Base-by-base conservation (phyloP, 805 yeast genomes). In the Lachancea thermotolerans region DNA sequence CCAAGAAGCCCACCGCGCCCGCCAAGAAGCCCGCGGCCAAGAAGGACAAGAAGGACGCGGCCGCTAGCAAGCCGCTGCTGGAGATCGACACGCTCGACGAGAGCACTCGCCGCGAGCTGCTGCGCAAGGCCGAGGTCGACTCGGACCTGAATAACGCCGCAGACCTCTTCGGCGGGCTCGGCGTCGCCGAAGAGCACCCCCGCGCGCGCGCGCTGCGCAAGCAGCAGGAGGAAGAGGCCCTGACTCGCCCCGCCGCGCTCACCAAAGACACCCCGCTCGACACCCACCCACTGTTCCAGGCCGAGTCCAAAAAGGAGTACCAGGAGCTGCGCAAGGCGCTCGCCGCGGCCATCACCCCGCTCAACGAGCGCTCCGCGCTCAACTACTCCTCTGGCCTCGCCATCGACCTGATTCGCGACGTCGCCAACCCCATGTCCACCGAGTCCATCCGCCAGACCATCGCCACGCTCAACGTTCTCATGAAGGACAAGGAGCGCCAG, bases 121-220 rank as follows among this genome's bases (percentile, higher is more conserved):
- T 85, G 66, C 82, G 74, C 59, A 73, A 83, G 63, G 95, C 93
- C 16, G 95, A 91, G 67, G 58, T 87, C 48, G 82, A 79, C 39
- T 77, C 95, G 25, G 99, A 91, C 69, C 72, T 91, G 65, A 87
- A 86, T 66, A 87, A 86, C 62, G 98, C 99, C 28, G 91, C 95
- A 8, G 95, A 86, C 56, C 72, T 91, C 56, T 88, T 91, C 62
- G 95, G 89, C 29, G 88, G 87, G 12, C 64, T 75, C 45, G 73
- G 73, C 49, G 78, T 77, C 30, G 74, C 73, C 45, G 75, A 74
- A 18, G 73, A 71, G 47, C 77, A 66, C 50, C 77, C 72, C 57
- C 64, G 71, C 48, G 70, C 69, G 25, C 57, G 58, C 27, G 71
- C 72, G 14, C 45, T 50, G 18, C 69, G 68, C 39, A 56, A 54